Evolutionary conservation across 1,284 basidiomycete species (phyloP).

Genomic region (Boletus albobrunnescens): DNA sequence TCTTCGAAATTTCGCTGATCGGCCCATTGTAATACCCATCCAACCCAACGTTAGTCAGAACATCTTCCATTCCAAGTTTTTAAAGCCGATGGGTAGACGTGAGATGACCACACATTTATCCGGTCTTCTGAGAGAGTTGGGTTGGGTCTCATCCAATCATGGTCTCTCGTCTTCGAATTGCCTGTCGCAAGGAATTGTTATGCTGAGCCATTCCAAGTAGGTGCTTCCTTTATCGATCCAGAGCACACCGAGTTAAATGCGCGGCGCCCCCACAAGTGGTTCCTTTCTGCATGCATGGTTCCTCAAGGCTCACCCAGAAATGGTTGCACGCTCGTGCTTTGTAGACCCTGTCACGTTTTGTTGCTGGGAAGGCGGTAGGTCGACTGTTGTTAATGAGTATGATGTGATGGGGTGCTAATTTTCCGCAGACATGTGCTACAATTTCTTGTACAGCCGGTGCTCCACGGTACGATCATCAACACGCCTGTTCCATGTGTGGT

Average conservation of each 20-base stretch:
- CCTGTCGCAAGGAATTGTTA: slow-evolving; percentile 52
- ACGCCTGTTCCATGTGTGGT: slow-evolving; percentile 6
- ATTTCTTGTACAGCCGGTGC: slow-evolving; percentile 74
- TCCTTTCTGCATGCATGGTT: slow-evolving; percentile 81
- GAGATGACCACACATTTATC: slow-evolving; percentile 61
- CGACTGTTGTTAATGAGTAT: background rate
- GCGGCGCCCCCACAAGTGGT: slow-evolving; percentile 50
- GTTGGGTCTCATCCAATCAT: slow-evolving; percentile 50
- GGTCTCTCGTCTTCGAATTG: slow-evolving; percentile 1
- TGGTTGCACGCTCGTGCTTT: slow-evolving; percentile 76
- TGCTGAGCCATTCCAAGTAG: slow-evolving; percentile 87
- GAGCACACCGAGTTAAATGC: slow-evolving; percentile 10
- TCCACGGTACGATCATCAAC: slow-evolving; percentile 45
- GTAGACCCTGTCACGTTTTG: slow-evolving; percentile 88
- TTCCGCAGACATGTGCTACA: slow-evolving; percentile 75
- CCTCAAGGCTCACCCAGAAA: slow-evolving; percentile 69
- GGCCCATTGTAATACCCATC: slow-evolving; percentile 74
- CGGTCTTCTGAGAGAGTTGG: slow-evolving; percentile 56
- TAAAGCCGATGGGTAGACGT: slow-evolving; percentile 63
- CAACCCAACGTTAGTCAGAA: slow-evolving; percentile 85
- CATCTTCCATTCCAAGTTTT: slow-evolving; percentile 71
- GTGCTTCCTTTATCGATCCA: slow-evolving; percentile 24
- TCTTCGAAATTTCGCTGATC: slow-evolving; percentile 52
- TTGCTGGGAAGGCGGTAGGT: slow-evolving; percentile 81
- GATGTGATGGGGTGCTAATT: slow-evolving; percentile 2